Evolutionary conservation across 1,284 basidiomycete species (phyloP).

Genomic region (Serendipita sp.): DNA sequence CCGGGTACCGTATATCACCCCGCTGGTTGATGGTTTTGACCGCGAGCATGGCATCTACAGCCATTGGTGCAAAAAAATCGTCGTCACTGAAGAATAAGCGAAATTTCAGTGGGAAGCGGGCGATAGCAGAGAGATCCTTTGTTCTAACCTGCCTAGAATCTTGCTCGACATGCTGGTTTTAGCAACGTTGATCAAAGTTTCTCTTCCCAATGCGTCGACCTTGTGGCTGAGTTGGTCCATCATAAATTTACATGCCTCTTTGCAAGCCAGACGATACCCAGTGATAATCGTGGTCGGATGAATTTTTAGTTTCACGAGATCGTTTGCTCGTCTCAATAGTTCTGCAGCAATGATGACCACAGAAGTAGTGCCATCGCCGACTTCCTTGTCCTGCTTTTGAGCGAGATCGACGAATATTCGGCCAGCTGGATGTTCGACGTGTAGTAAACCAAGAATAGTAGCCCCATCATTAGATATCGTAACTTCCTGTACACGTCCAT

Average conservation of each 20-base stretch:
- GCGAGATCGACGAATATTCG: slow-evolving; percentile 96
- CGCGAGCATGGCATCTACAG: slow-evolving; percentile 96
- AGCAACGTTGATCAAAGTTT: slow-evolving; percentile 89
- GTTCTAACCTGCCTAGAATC: slow-evolving; percentile 83
- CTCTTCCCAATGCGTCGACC: slow-evolving; percentile 81
- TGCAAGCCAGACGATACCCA: slow-evolving; percentile 92
- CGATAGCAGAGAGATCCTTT: slow-evolving; percentile 6
- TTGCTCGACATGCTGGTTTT: slow-evolving; percentile 99
- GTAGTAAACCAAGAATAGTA: slow-evolving; percentile 85
- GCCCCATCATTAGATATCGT: slow-evolving; percentile 99
- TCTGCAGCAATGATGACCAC: slow-evolving; percentile 97
- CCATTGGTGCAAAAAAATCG: slow-evolving; percentile 95
- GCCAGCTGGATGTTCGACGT: slow-evolving; percentile 89
- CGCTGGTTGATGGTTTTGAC: slow-evolving; percentile 90
- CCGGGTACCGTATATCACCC: slow-evolving; percentile 97
- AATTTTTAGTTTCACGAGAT: slow-evolving; percentile 96
- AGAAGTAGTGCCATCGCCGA: slow-evolving; percentile 97
- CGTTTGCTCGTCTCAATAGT: slow-evolving; percentile 88
- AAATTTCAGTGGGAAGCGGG: not conserved
- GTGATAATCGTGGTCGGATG: slow-evolving; percentile 99
- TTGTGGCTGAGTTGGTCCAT: slow-evolving; percentile 94
- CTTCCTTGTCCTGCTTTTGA: slow-evolving; percentile 99
- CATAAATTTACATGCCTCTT: slow-evolving; percentile 96
- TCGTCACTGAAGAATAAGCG: slow-evolving; percentile 61
- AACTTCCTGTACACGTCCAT: slow-evolving; percentile 58